Conservation (phyloP, 345 rosid species). For the Pseudoturritis turrita region DNA sequence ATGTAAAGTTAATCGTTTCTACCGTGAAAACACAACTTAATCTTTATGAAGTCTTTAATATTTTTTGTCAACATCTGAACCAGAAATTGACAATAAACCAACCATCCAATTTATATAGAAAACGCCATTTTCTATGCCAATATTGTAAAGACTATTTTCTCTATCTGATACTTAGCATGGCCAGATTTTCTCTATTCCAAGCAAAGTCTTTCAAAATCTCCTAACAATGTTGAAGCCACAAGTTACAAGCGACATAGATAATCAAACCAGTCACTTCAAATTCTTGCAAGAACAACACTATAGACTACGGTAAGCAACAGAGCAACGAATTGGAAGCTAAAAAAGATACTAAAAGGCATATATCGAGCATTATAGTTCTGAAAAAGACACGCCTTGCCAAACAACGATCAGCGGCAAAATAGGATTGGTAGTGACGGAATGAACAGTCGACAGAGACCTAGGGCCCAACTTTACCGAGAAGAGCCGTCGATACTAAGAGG, state of each 20-base stretch:
- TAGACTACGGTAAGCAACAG: too few relatives aligned
- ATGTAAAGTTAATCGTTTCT: not conserved
- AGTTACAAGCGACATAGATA: not conserved
- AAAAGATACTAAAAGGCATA: too few relatives aligned
- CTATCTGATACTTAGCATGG: not conserved
- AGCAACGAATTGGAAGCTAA: too few relatives aligned
- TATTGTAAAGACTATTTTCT: not conserved
- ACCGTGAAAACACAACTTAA: not conserved
- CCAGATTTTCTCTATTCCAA: not conserved
- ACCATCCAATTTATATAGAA: not conserved
- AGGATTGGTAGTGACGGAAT: too few relatives aligned
- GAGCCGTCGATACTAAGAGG: too few relatives aligned
- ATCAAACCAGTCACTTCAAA: not conserved
- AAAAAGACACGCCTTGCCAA: too few relatives aligned
- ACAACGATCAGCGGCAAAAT: too few relatives aligned
- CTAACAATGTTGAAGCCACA: not conserved
- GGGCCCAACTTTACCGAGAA: too few relatives aligned
- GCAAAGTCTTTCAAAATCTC: not conserved
- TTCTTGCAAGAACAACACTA: too few relatives aligned
- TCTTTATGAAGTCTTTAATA: not conserved
- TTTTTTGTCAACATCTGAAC: not conserved
- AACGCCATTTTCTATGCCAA: not conserved
- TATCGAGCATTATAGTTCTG: too few relatives aligned
- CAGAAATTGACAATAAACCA: not conserved
- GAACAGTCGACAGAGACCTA: too few relatives aligned